Evolutionary conservation across 352 stramenopile genomes (phyloP).

Genomic region (Globisporangium lucens): DNA sequence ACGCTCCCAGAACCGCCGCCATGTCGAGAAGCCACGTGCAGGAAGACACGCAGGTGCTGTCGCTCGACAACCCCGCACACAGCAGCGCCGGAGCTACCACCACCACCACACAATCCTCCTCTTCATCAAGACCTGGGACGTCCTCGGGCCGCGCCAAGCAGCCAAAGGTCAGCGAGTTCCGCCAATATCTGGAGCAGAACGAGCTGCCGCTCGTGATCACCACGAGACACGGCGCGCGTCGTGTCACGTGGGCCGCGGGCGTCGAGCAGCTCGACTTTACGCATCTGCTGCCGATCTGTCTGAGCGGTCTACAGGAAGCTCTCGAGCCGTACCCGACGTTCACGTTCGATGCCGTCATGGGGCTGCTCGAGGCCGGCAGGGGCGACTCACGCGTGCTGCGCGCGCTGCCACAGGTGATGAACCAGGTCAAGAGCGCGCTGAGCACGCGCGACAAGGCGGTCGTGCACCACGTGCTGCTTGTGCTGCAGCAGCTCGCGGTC

Average conservation of each 20-base stretch:
- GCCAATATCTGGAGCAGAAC: conserved; percentile 61
- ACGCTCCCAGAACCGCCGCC: background rate
- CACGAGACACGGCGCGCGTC: conserved; percentile 35
- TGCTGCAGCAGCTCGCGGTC: conserved; percentile 72
- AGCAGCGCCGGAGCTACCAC: background rate
- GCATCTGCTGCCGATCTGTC: conserved; percentile 70
- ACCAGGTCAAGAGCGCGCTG: conserved; percentile 62
- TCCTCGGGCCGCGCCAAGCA: conserved; percentile 36
- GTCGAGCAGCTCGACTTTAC: conserved; percentile 60
- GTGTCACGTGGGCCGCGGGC: conserved; percentile 55
- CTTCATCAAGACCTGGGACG: conserved; percentile 5
- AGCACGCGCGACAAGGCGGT: conserved; percentile 61
- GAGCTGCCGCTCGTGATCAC: conserved; percentile 63
- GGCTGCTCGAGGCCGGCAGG: conserved; percentile 49
- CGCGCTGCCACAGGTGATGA: conserved; percentile 53
- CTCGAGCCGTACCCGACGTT: conserved; percentile 73
- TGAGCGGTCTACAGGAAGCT: conserved; percentile 68
- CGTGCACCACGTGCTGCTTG: conserved; percentile 60
- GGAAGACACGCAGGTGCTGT: conserved; percentile 41
- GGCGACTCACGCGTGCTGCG: conserved; percentile 47
- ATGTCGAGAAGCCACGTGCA: conserved; percentile 15
- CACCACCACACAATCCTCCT: background rate
- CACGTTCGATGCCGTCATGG: conserved; percentile 65
- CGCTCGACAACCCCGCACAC: conserved; percentile 27
- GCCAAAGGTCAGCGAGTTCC: conserved; percentile 68